Base-by-base conservation (phyloP, 805 yeast genomes). In the Wickerhamomyces pijperi region DNA sequence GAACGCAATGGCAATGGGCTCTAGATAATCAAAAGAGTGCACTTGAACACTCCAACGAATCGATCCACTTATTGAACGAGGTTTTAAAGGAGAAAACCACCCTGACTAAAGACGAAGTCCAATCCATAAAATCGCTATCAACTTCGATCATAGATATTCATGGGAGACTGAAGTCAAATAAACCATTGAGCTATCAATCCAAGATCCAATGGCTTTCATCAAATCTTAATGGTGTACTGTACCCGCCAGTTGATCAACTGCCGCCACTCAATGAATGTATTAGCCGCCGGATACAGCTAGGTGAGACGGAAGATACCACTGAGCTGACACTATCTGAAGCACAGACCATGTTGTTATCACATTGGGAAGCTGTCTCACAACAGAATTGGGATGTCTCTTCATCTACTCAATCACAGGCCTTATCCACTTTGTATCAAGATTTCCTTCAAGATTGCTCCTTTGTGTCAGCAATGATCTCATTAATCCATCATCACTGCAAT, bases 391-490 rank as follows among this genome's bases (percentile, higher is more conserved):
- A 21, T 21, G 23, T 21, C 6, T 21, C 23, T 7, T 21, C 23
- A 33, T 46, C 1, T 14, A 19, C 7, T 15, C 18, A 12, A 31
- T 32, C 3, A 36, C 42, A 6, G 56, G 58, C 6, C 0, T 2
- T 64, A 14, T 38, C 39, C 1, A 53, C 58, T 20, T 37, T 75
- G 12, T 67, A 62, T 48, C 81, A 76, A 47, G 78, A 72, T 41
- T 44, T 60, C 2, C 50, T 73, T n/a, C 63, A 75, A 8, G 78
- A 84, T 55, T 85, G 94, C 56, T 82, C 94, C 0, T 74, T 84
- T 51, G 83, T 84, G 3, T 76, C 87, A 2, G 65, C 88, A 0
- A 50, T 83, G 14, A 59, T 82, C 14, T 72, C 84, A 1, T 57
- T 78, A 1, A 25, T 12, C 29, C 51, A 63, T 0, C 55, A 57